Percentiles rank a stretch among this genome's conserved stretches.
Conservation (phyloP, 2,329 filamentous ascomycete genomes). For the Fusarium camptoceras region DNA sequence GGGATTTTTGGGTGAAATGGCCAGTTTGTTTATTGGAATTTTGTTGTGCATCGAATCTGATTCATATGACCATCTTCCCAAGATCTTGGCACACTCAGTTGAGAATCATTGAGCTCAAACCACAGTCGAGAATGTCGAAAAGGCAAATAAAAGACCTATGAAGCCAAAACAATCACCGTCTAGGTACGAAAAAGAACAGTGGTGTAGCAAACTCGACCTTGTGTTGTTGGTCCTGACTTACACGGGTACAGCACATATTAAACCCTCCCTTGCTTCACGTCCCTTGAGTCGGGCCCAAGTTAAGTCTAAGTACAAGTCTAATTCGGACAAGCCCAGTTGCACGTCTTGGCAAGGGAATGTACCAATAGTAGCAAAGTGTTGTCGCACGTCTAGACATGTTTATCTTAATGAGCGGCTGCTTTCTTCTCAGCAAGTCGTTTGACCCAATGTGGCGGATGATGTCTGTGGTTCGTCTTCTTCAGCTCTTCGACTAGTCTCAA, state of each 20-base stretch:
- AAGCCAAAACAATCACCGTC: background rate
- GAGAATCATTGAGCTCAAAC: background rate
- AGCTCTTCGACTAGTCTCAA: constrained; percentile 7
- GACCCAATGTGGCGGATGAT: constrained; percentile 4
- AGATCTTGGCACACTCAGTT: background rate
- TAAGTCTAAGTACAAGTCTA: constrained; percentile 22
- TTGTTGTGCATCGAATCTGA: constrained; percentile 4
- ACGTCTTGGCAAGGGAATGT: background rate
- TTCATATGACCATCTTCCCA: background rate
- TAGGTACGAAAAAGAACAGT: background rate
- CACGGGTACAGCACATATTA: background rate
- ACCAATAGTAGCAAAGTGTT: constrained; percentile 12
- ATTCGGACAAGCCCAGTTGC: background rate
- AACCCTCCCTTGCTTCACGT: constrained; percentile 13
- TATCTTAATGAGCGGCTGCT: background rate
- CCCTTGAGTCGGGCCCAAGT: constrained; percentile 3
- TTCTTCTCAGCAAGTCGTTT: constrained; percentile 20
- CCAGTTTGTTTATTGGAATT: constrained; percentile 6
- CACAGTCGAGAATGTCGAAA: background rate
- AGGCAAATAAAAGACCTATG: background rate
- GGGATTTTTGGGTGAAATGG: constrained; percentile 3
- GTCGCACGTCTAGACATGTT: constrained; percentile 21
- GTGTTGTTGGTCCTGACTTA: constrained; percentile 5
- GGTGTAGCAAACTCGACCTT: background rate
- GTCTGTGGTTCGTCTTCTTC: constrained; percentile 19